Conservation (phyloP, 768 basidiomycete genomes). For the Polyporus arcularius region DNA sequence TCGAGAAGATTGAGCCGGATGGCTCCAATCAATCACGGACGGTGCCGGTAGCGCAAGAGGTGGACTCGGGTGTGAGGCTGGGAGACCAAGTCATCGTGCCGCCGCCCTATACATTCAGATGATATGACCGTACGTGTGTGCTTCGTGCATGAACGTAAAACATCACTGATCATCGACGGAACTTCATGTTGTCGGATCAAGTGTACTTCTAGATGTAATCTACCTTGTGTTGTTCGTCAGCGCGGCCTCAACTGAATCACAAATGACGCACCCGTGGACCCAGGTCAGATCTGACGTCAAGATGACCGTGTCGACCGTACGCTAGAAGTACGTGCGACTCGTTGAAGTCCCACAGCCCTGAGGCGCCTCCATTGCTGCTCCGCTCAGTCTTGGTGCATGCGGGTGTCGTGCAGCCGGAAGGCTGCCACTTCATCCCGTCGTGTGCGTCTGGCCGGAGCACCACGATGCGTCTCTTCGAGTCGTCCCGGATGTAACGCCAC, state of each 20-base stretch:
- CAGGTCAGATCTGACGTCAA: neutral
- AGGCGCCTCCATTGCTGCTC: neutral
- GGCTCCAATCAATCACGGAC: neutral
- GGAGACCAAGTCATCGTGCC: neutral
- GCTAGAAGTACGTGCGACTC: neutral
- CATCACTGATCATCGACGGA: neutral
- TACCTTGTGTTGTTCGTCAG: neutral
- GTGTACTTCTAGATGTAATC: too few species aligned
- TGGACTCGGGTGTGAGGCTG: neutral
- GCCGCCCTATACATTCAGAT: neutral
- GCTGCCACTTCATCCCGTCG: neutral
- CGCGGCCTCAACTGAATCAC: neutral
- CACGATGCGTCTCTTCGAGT: neutral
- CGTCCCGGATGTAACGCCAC: neutral
- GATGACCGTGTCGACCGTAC: neutral
- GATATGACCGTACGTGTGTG: neutral
- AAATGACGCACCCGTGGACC: neutral
- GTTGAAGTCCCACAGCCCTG: neutral
- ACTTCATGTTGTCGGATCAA: too few species aligned
- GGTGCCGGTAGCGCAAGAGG: neutral
- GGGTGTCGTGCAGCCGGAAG: neutral
- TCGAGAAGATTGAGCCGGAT: neutral
- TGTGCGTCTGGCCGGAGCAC: neutral
- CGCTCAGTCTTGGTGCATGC: neutral
- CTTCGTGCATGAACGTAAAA: neutral